Evolutionary conservation across 768 basidiomycete genomes (phyloP).

Genomic region (Hebeloma cylindrosporum): DNA sequence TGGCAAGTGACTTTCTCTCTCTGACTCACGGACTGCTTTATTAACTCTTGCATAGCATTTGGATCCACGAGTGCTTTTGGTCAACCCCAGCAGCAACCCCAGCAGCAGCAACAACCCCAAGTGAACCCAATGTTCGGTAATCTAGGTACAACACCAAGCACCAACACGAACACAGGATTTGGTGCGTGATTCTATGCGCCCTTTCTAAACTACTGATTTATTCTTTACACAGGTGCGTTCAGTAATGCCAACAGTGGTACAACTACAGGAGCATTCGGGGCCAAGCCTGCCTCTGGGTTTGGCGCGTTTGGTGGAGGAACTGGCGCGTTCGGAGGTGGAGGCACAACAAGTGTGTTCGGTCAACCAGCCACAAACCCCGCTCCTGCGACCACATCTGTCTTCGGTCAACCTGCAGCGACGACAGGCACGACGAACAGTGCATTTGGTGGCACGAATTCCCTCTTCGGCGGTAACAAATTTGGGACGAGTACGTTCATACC

Average conservation of each 20-base stretch:
- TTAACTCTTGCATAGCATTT: slow-evolving; percentile 44
- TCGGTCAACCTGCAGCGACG: slow-evolving; percentile 40
- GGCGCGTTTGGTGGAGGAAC: slow-evolving; percentile 69
- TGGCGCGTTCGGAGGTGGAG: slow-evolving; percentile 51
- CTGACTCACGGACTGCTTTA: slow-evolving; percentile 24
- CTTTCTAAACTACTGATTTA: slow-evolving; percentile 18
- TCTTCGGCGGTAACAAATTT: slow-evolving; percentile 40
- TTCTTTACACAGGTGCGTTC: slow-evolving; percentile 43
- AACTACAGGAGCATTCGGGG: slow-evolving; percentile 56
- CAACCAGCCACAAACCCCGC: slow-evolving; percentile 27
- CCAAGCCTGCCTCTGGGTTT: slow-evolving; percentile 73
- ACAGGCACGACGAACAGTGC: slow-evolving; percentile 32
- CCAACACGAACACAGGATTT: slow-evolving; percentile 40
- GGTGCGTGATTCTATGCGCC: slow-evolving; percentile 36
- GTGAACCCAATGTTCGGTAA: slow-evolving; percentile 84
- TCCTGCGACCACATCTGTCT: slow-evolving; percentile 33
- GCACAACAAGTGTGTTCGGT: slow-evolving; percentile 44
- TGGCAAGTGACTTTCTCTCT: slow-evolving; percentile 36
- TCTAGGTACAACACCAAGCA: slow-evolving; percentile 36
- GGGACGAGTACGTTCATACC: slow-evolving; percentile 25
- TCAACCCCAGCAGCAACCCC: slow-evolving; percentile 49
- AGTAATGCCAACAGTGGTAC: slow-evolving; percentile 34
- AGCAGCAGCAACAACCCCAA: slow-evolving; percentile 57
- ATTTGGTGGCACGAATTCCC: slow-evolving; percentile 31
- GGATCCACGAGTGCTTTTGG: slow-evolving; percentile 59